Evolutionary conservation across 2,329 filamentous ascomycete genomes (phyloP).

Genomic region (Drechslera avenae): DNA sequence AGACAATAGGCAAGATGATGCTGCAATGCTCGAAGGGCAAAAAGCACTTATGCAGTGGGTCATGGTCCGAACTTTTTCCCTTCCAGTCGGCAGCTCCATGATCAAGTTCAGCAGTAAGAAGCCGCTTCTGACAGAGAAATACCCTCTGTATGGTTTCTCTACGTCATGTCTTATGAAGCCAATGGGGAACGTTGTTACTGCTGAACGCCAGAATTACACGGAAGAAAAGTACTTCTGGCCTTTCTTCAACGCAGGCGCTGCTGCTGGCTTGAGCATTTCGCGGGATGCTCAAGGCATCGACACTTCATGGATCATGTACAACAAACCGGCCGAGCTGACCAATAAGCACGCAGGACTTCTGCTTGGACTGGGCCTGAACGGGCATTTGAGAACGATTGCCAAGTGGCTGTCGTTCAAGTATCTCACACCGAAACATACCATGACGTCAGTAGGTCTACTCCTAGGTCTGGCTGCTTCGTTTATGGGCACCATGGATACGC

Average conservation of each 20-base stretch:
- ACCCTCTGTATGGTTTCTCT: constrained; percentile 87
- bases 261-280: constrained; percentile 90
- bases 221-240: constrained; percentile 99
- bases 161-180: constrained; percentile 91
- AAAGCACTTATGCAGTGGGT: constrained; percentile 87
- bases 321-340: constrained; percentile 89
- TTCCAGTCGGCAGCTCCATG: constrained; percentile 84
- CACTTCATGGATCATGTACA: constrained; percentile 98
- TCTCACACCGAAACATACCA: constrained; percentile 97
- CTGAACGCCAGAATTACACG: constrained; percentile 83
- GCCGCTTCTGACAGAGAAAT: constrained; percentile 90
- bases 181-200: constrained; percentile 88
- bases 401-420: constrained; percentile 99
- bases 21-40: constrained; percentile 87
- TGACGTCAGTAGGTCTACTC: constrained; percentile 97
- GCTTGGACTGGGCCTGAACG: constrained; percentile 87
- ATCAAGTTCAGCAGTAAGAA: constrained; percentile 86
- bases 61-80: constrained; percentile 83
- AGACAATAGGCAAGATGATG: constrained; percentile 79
- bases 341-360: constrained; percentile 97
- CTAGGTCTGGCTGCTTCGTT: constrained; percentile 92
- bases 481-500: constrained; percentile 93
- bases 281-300: constrained; percentile 90
- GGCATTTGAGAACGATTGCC: constrained; percentile 89
- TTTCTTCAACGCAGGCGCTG: constrained; percentile 95